Evolutionary conservation across 176 grass and related monocot species (phyloP).

Genomic region (Dactylis glomerata): DNA sequence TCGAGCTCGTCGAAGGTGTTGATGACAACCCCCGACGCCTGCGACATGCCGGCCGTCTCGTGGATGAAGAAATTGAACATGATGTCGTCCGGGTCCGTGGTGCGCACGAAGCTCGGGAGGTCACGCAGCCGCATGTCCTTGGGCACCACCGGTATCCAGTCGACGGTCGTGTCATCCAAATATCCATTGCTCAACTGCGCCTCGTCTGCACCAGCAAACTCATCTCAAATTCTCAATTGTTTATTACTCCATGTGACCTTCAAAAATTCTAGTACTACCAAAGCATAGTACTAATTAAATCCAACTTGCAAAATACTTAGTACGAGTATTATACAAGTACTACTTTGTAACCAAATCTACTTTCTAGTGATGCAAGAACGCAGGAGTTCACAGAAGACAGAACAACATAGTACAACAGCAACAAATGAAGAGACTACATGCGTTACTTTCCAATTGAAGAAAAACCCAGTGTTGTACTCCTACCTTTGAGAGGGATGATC

Average conservation of each 20-base stretch:
- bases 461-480: not conserved
- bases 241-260: not conserved
- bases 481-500: conserved; percentile 33
- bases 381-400: not conserved
- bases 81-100: conserved; percentile 36
- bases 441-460: not conserved
- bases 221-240: not conserved
- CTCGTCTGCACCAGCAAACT: not conserved
- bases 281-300: too few species aligned
- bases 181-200: not conserved
- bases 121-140: conserved; percentile 30
- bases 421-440: not conserved
- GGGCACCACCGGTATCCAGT: conserved; percentile 15
- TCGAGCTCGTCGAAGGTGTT: conserved; percentile 58
- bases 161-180: conserved; percentile 16
- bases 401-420: not conserved
- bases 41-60: conserved; percentile 28
- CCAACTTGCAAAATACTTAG: not conserved
- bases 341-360: not conserved
- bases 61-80: conserved; percentile 51
- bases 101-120: conserved; percentile 42
- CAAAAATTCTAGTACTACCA: not conserved
- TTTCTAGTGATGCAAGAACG: not conserved
- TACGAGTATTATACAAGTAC: not conserved
- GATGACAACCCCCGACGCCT: conserved; percentile 32